Percentiles rank a stretch among this genome's conserved stretches.
These are phyloP conservation scores for Sclerotinia trifoliorum DNA, from an alignment of 2,329 filamentous ascomycete genomes.

Conservation along the genomic window DNA sequence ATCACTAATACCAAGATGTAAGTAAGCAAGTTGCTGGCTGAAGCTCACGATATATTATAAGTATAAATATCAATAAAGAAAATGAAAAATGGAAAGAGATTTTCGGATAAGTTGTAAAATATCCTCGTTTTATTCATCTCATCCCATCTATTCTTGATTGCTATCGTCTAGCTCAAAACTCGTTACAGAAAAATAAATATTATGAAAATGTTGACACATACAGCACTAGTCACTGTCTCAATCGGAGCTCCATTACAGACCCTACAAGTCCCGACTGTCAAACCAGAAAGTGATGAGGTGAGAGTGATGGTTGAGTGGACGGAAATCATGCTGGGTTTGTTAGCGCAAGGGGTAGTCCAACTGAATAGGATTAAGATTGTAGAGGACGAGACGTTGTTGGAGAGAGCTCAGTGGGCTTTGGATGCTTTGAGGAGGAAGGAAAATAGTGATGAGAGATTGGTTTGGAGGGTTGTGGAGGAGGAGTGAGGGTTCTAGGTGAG, in stretches of 20 bases:
- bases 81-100: too few species aligned
- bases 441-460: conserved; percentile 47
- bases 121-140: too few species aligned
- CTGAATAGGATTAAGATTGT: conserved; percentile 45
- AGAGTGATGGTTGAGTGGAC: background rate
- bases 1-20: too few species aligned
- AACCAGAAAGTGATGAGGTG: background rate
- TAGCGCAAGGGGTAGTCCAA: conserved; percentile 43
- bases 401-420: conserved; percentile 44
- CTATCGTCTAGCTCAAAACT: too few species aligned
- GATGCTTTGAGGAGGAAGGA: conserved; percentile 45
- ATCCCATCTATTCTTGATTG: too few species aligned
- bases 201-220: background rate
- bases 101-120: too few species aligned
- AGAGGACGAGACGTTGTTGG: conserved; percentile 43
- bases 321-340: conserved; percentile 33
- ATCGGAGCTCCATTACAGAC: background rate
- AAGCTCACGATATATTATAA: too few species aligned
- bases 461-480: conserved; percentile 39
- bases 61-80: too few species aligned
- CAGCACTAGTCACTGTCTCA: background rate
- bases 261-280: background rate
- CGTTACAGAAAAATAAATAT: too few species aligned
- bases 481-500: background rate
- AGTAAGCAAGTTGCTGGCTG: too few species aligned